Base-by-base conservation (phyloP, 495 filamentous ascomycete genomes). In the Neurospora sp. region DNA sequence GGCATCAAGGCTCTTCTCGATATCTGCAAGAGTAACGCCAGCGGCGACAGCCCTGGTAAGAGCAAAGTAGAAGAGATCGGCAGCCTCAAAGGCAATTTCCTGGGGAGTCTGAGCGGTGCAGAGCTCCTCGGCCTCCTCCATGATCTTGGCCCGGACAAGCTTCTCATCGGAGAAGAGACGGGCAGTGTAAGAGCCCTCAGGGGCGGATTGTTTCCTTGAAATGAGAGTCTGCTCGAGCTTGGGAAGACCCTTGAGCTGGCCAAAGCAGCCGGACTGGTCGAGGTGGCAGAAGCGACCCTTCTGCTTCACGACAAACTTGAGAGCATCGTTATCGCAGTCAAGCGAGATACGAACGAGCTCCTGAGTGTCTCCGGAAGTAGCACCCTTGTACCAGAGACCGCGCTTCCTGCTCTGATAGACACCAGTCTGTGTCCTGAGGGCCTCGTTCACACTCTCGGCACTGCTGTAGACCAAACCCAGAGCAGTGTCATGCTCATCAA, bases 351-450 rank as follows among this genome's bases (percentile, higher is more conserved):
- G 89, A 31, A 98, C 86, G 70, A 99, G 83, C 79, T 98, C 90
- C 80, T 99, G 96, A 2, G 90, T 91, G 80, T 98, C 94, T 37
- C 96, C 96, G 70, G 94, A 97, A 9, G 91, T 94, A 41, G 94
- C 93, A 31, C 96, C 96, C 82, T 99, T 99, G 82, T 96, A 93
- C 96, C 96, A 99, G 35, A 99, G 82, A 3, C 95, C 94, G 7
- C 95, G 89, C 84, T 97, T 97, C 41, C 96, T 87, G 80, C 93
- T 97, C 80, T 97, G 94, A 79, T 99, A 99, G 35, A 98, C 96
- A 38, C 96, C 96, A 1, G 90, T 92, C 69, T 94, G 94, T 3
- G 94, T 96, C 73, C 89, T 89, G 65, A 99, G 78, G 31, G 94
- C 94, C 81, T 94, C 94, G 12, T 89, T 84, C 16, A 99, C 89